Conservation (phyloP, 192 early-diverging fungal genomes). For the Coemansia sp. region DNA sequence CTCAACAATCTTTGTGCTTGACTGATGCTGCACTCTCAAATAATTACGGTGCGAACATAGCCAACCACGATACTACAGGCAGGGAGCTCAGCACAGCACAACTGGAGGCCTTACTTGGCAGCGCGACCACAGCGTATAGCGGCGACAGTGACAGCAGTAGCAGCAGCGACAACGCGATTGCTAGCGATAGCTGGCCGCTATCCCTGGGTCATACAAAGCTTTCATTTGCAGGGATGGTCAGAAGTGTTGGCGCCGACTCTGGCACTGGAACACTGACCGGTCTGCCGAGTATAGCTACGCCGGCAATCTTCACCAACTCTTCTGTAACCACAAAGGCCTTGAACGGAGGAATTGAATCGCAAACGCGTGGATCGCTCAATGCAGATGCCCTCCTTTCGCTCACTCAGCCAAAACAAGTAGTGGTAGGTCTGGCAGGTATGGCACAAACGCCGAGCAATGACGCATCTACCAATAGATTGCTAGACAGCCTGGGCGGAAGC, state of each 20-base stretch:
- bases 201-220: not conserved
- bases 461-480: not conserved
- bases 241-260: not conserved
- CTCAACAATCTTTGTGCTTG: slow-evolving; percentile 1
- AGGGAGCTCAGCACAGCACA: slow-evolving; percentile 8
- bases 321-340: slow-evolving; percentile 46
- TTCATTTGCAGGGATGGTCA: not conserved
- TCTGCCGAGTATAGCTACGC: slow-evolving; percentile 17
- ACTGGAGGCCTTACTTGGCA: slow-evolving; percentile 18
- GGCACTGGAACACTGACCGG: not conserved
- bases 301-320: slow-evolving; percentile 25
- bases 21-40: not conserved
- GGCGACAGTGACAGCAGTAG: slow-evolving; percentile 15
- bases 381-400: slow-evolving; percentile 4
- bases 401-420: not conserved
- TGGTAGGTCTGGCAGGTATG: slow-evolving; percentile 2
- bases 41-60: not conserved
- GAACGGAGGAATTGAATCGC: slow-evolving; percentile 29
- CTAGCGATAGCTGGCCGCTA: slow-evolving; percentile 3
- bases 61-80: not conserved
- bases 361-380: not conserved
- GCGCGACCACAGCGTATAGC: not conserved
- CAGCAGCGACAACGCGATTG: slow-evolving; percentile 13
- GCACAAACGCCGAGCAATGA: not conserved
- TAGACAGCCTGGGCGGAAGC: not conserved